Evolutionary conservation across 768 basidiomycete genomes (phyloP).

Genomic region (Kwoniella dendrophila): DNA sequence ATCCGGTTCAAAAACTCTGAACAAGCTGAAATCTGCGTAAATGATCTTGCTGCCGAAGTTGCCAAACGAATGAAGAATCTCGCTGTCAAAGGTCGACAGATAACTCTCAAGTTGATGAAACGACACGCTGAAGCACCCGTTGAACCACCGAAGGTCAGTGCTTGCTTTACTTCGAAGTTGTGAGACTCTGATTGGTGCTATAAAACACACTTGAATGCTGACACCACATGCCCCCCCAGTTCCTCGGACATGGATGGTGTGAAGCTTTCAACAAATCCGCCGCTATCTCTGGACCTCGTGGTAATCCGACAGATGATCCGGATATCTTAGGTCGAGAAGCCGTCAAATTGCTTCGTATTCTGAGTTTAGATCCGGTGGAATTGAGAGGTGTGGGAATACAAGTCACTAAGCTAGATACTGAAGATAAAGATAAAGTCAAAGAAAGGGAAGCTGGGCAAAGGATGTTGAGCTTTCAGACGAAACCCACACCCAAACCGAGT

Average conservation of each 20-base stretch:
- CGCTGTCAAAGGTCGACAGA: constrained; percentile 68
- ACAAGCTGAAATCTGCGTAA: constrained; percentile 77
- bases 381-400: constrained; percentile 91
- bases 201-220: no score
- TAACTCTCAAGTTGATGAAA: constrained; percentile 87
- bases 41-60: constrained; percentile 76
- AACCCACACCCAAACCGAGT: not conserved
- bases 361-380: constrained; percentile 79
- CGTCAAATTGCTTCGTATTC: constrained; percentile 71
- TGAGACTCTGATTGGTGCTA: no score
- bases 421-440: constrained; percentile 51
- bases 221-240: no score
- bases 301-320: constrained; percentile 67
- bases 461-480: constrained; percentile 62
- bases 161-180: no score
- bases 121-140: constrained; percentile 81
- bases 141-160: constrained; percentile 81
- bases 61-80: constrained; percentile 69
- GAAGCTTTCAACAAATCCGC: constrained; percentile 77
- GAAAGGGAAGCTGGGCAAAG: constrained; percentile 62
- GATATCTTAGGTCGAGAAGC: constrained; percentile 73
- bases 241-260: constrained; percentile 87
- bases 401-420: constrained; percentile 78
- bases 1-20: constrained; percentile 84
- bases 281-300: constrained; percentile 65